Conservation (phyloP, 169 alveolate species). For the Eimeria acervulina region DNA sequence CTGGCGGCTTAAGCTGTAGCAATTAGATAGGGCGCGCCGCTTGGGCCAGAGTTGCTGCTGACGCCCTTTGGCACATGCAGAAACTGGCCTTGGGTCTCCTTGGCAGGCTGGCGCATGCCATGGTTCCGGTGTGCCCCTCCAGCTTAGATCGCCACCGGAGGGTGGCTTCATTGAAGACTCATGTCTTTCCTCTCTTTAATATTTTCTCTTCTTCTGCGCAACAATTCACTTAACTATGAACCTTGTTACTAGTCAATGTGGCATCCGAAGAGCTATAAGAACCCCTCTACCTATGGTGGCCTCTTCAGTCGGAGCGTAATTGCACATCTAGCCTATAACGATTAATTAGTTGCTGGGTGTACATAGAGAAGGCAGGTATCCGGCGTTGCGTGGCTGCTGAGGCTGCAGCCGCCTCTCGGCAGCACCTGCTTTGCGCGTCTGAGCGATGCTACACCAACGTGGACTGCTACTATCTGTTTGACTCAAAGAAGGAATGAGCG, state of each 20-base stretch:
- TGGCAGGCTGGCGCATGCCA: not conserved
- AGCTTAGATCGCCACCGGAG: not conserved
- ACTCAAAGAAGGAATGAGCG: not conserved
- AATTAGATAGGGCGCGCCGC: not conserved
- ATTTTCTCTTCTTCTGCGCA: not conserved
- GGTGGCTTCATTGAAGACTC: not conserved
- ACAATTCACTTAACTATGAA: not conserved
- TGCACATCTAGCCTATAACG: too few species aligned
- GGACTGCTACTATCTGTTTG: not conserved
- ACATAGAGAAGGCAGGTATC: too few species aligned
- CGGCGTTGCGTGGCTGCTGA: not conserved
- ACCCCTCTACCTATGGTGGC: too few species aligned
- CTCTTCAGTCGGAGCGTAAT: too few species aligned
- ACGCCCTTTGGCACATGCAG: not conserved
- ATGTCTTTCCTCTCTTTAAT: constrained; percentile 8
- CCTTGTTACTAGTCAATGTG: not conserved
- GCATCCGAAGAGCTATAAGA: not conserved
- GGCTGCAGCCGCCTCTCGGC: not conserved
- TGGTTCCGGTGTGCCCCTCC: not conserved
- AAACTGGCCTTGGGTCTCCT: not conserved
- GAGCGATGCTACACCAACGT: not conserved
- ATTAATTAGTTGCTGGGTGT: too few species aligned
- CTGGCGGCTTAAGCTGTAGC: constrained; percentile 14
- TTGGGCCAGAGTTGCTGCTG: not conserved
- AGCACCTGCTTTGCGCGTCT: too few species aligned